phyloP scores from a whole-genome alignment of 2,329 filamentous ascomycete species.

The Fonsecaea erecta region DNA sequence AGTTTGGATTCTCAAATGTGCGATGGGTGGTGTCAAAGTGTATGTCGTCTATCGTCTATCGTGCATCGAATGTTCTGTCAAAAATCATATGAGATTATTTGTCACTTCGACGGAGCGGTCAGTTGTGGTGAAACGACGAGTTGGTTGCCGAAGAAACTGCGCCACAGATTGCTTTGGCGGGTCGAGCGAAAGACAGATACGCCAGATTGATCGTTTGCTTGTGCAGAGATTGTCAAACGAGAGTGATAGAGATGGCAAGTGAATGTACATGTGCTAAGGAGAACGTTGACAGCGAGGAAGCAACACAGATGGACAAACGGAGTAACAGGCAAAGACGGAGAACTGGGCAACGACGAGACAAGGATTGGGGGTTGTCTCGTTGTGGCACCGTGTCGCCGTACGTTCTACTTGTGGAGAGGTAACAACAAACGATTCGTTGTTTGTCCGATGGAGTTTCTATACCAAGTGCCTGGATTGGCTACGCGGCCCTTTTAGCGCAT shows the following conservation, averaged over 20 bases:
- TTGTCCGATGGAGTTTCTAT: constrained; percentile 9
- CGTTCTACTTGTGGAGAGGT: background rate
- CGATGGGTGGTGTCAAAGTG: background rate
- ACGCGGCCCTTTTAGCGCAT: background rate
- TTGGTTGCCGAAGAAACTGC: constrained; percentile 4
- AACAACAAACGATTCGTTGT: constrained; percentile 12
- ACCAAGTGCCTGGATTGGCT: constrained; percentile 14
- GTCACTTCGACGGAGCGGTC: background rate
- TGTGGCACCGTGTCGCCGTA: background rate
- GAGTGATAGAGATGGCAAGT: constrained; percentile 3
- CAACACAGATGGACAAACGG: background rate
- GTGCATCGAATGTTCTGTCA: no score
- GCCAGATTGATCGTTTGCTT: background rate
- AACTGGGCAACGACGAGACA: constrained; percentile 1
- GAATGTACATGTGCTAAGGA: constrained; percentile 7
- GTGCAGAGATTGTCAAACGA: background rate
- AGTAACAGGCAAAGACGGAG: background rate
- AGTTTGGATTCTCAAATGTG: background rate
- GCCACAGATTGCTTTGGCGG: background rate
- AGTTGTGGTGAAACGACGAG: background rate
- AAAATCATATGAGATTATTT: background rate
- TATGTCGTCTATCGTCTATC: background rate
- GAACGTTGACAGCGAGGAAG: constrained; percentile 11
- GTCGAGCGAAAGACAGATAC: background rate
- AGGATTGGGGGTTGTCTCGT: background rate